Conservation (phyloP, 148 eudicot genomes). For the Nepenthes mirabilis region DNA sequence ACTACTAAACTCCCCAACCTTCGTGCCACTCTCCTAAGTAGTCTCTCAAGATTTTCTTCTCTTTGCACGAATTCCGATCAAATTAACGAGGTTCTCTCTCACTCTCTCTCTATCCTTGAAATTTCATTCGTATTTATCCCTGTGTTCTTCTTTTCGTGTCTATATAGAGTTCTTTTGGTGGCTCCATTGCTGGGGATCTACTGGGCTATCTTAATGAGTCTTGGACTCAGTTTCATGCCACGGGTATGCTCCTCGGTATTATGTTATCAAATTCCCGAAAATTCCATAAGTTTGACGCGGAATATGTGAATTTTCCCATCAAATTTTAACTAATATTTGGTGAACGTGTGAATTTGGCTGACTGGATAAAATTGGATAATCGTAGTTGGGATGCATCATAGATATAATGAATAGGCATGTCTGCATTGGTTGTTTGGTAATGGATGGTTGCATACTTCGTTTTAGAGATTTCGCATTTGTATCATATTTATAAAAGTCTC, state of each 20-base stretch:
- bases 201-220: constrained; percentile 91
- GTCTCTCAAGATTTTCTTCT: constrained; percentile 19
- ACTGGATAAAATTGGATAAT: no score
- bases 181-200: constrained; percentile 74
- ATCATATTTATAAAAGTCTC: no score
- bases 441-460: no score
- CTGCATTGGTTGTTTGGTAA: no score
- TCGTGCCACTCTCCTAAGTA: constrained; percentile 11
- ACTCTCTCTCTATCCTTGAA: not conserved
- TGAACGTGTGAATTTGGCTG: no score
- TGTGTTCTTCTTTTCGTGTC: not conserved
- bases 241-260: constrained; percentile 36
- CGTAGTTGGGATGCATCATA: no score
- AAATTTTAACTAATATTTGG: not conserved
- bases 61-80: constrained; percentile 33
- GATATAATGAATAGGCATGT: no score
- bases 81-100: constrained; percentile 19
- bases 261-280: no score
- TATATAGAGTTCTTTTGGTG: constrained; percentile 22
- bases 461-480: no score
- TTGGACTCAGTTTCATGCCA: constrained; percentile 98
- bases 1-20: constrained; percentile 6
- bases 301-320: not conserved
- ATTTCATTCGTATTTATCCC: not conserved
- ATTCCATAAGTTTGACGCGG: no score